Conservation (phyloP, 2,329 filamentous ascomycete species). For the Sarocladium strictum region DNA sequence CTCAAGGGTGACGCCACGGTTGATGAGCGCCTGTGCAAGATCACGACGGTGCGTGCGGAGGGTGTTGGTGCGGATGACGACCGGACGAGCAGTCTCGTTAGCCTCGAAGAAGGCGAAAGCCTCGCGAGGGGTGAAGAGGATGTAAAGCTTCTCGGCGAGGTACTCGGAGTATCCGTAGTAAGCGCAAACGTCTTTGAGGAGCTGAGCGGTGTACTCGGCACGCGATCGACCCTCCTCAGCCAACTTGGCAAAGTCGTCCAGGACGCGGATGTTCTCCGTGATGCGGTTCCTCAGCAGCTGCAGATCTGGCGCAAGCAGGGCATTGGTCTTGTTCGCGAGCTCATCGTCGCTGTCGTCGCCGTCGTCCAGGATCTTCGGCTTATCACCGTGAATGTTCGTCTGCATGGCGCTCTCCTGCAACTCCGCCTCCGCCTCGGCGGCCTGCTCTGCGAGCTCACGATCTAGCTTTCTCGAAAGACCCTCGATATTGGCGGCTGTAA, state of each 20-base stretch:
- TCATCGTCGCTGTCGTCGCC: slow-evolving; percentile 56
- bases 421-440: slow-evolving; percentile 77
- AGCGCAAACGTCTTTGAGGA: slow-evolving; percentile 86
- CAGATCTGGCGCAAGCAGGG: slow-evolving; percentile 77
- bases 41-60: slow-evolving; percentile 71
- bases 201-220: slow-evolving; percentile 78
- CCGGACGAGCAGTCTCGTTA: slow-evolving; percentile 88
- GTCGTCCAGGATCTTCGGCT: slow-evolving; percentile 58
- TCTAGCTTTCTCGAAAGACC: slow-evolving; percentile 85
- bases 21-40: slow-evolving; percentile 88
- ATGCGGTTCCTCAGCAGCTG: slow-evolving; percentile 84
- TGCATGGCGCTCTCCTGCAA: slow-evolving; percentile 79
- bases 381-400: slow-evolving; percentile 84
- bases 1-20: slow-evolving; percentile 91
- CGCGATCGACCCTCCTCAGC: slow-evolving; percentile 75
- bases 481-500: slow-evolving; percentile 94
- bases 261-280: slow-evolving; percentile 84
- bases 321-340: slow-evolving; percentile 50
- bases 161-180: slow-evolving; percentile 97
- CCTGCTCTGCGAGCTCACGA: slow-evolving; percentile 67
- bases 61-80: slow-evolving; percentile 96
- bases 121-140: slow-evolving; percentile 86
- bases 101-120: slow-evolving; percentile 98
- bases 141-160: slow-evolving; percentile 92
- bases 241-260: slow-evolving; percentile 82